Evolutionary conservation across 2,329 filamentous ascomycete genomes (phyloP).

Genomic region (Ophiostoma sp.): DNA sequence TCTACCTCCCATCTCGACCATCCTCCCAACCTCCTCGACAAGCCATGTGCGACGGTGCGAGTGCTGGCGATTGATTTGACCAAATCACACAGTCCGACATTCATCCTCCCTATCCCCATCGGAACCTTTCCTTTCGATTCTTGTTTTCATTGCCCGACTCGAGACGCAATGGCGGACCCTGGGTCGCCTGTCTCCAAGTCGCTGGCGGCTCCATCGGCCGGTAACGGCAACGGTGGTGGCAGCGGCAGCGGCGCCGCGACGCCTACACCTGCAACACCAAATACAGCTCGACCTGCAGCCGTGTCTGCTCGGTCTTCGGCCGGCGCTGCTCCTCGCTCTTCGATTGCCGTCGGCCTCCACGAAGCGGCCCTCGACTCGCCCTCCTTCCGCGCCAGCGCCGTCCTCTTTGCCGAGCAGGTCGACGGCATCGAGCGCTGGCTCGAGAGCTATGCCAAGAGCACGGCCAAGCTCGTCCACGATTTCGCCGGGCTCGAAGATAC

Average conservation of each 20-base stretch:
- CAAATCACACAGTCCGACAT: not conserved
- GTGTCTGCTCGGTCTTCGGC: not conserved
- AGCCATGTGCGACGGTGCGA: constrained; percentile 3
- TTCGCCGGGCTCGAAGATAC: constrained; percentile 75
- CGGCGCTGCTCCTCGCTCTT: constrained; percentile 38
- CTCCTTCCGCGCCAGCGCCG: constrained; percentile 83
- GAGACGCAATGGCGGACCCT: constrained; percentile 21
- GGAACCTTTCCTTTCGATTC: not conserved
- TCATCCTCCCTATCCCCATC: not conserved
- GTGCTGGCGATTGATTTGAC: constrained; percentile 13
- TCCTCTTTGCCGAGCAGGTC: constrained; percentile 88
- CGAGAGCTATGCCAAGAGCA: constrained; percentile 57
- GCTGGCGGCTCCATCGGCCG: constrained; percentile 4
- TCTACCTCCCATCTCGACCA: not conserved
- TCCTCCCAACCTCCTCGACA: not conserved
- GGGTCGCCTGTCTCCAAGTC: constrained; percentile 21
- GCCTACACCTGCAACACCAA: not conserved
- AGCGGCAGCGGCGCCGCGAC: not conserved
- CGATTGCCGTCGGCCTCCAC: constrained; percentile 78
- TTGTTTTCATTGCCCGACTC: not conserved
- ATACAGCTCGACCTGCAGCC: not conserved
- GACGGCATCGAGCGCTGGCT: constrained; percentile 93
- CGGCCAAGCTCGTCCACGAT: constrained; percentile 58
- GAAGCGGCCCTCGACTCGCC: constrained; percentile 96
- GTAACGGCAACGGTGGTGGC: not conserved